Percentiles rank a stretch among this genome's conserved stretches.
These are phyloP conservation scores for Coemansia sp. DNA, from an alignment of 192 early-diverging fungal genomes.

Conservation along the genomic window DNA sequence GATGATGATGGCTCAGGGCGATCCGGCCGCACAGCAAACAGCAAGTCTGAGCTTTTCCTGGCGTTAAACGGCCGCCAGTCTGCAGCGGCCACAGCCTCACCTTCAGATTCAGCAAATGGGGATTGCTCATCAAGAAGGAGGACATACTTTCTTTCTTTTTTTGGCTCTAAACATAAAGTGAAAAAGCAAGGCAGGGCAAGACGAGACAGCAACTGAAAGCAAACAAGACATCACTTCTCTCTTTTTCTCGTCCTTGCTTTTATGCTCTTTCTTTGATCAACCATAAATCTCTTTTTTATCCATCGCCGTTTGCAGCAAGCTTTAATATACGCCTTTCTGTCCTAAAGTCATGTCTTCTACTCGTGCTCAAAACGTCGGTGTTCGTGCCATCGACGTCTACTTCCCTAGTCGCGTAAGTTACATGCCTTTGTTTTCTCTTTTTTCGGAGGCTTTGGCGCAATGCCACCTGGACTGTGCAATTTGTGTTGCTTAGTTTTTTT, in stretches of 20 bases:
- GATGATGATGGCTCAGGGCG: too few relatives aligned
- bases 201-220: background rate
- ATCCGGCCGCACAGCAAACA: too few relatives aligned
- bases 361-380: slow-evolving; percentile 65
- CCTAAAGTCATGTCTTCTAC: slow-evolving; percentile 21
- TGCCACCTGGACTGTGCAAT: background rate
- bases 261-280: slow-evolving; percentile 2
- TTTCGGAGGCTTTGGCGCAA: background rate
- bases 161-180: slow-evolving; percentile 1
- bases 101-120: background rate
- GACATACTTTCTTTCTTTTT: too few relatives aligned
- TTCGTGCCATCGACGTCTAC: slow-evolving; percentile 70
- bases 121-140: too few relatives aligned
- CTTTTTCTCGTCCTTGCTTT: slow-evolving; percentile 4
- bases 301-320: background rate
- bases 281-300: background rate
- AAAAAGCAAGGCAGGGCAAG: background rate
- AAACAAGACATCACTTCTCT: background rate
- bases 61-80: too few relatives aligned
- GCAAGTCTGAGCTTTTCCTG: too few relatives aligned
- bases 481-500: background rate
- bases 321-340: too few relatives aligned
- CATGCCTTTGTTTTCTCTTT: background rate
- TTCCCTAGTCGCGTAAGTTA: slow-evolving; percentile 62
- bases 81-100: too few relatives aligned